Base-by-base conservation (phyloP, 2,329 filamentous ascomycete species). In the Clarireedia paspali region DNA sequence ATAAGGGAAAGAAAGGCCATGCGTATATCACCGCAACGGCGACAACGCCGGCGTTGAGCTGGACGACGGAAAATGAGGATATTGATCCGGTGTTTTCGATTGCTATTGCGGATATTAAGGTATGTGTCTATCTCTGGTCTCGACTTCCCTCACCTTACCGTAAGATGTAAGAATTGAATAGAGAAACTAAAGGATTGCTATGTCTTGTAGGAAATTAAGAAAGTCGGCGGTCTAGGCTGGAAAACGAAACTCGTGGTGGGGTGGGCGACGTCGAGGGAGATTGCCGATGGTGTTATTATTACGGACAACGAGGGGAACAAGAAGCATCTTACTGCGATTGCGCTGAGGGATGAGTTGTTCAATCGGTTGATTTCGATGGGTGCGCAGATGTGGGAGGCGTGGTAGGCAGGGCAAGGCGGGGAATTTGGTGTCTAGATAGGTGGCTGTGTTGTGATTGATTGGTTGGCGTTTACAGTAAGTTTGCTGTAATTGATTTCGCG, bases 171-270 rank as follows among this genome's bases (percentile, higher is more conserved):
- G 9, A 34, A 34, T 12, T 12, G 30, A 34, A 12, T 3, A 34
- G 0, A 3, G 5, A 5, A 34, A 9, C 20, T 20, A 12, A 26
- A 17, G 34, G 3, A 20, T 47, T 48, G 17, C 57, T 54, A 39
- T 46, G 23, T 1, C 9, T 3, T 44, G 30, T 42, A 64, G 50
- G 88, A 91, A 69, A 67, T 95, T 53, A 87, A 84, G 69, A 95
- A 95, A 72, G 74, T 91, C 1, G 89, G 89, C 4, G 89, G 89
- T 0, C 75, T 91, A 38, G 88, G 89, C 0, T 95, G 89, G 89
- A 95, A 94, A 72, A 83, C 84, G 1, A 92, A 90, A 73, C 72
- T 94, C 50, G 78, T 94, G 1, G 87, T 94, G 0, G 88, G 89
- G 0, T 90, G 89, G 88, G 84, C 87, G 0, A 78, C 89, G 64